Conservation (phyloP, 495 filamentous ascomycete species). For the Tetracladium setigerum region DNA sequence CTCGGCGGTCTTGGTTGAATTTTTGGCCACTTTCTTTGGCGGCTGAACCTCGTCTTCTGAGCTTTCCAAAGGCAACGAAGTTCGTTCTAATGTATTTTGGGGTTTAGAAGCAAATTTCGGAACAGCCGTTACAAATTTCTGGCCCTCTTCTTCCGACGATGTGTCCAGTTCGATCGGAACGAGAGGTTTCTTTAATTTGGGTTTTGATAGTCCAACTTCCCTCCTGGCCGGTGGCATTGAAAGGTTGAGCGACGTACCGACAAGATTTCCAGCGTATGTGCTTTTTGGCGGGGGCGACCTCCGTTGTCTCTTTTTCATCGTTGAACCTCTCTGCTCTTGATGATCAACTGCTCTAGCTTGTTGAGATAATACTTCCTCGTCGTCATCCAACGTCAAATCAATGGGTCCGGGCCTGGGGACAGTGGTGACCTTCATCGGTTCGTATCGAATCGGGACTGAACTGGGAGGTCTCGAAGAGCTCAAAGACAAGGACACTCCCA, state of each 20-base stretch:
- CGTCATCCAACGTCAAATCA: slow-evolving; percentile 17
- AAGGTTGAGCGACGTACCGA: slow-evolving; percentile 15
- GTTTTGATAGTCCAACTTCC: too few species aligned
- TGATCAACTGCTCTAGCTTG: neutral
- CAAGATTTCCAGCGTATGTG: slow-evolving; percentile 20
- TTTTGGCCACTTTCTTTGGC: too few species aligned
- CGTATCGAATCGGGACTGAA: slow-evolving; percentile 14
- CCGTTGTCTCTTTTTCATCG: neutral
- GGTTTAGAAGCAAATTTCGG: neutral
- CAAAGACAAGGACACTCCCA: slow-evolving; percentile 38
- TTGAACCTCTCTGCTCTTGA: neutral
- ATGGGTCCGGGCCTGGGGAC: neutral
- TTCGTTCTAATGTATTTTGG: too few species aligned
- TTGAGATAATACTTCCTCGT: neutral
- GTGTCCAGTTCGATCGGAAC: neutral
- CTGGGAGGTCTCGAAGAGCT: slow-evolving; percentile 16
- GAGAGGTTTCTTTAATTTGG: too few species aligned
- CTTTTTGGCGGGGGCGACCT: slow-evolving; percentile 8
- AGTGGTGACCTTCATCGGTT: slow-evolving; percentile 5
- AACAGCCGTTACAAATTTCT: neutral
- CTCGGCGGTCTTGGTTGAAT: too few species aligned
- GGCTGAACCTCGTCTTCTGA: too few species aligned
- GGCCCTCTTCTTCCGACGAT: neutral
- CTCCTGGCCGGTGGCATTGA: neutral
- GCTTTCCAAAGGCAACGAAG: too few species aligned